These are phyloP conservation scores for Penicillium sclerotigenum DNA, from an alignment of 2,329 filamentous ascomycete genomes.

Conservation along the genomic window DNA sequence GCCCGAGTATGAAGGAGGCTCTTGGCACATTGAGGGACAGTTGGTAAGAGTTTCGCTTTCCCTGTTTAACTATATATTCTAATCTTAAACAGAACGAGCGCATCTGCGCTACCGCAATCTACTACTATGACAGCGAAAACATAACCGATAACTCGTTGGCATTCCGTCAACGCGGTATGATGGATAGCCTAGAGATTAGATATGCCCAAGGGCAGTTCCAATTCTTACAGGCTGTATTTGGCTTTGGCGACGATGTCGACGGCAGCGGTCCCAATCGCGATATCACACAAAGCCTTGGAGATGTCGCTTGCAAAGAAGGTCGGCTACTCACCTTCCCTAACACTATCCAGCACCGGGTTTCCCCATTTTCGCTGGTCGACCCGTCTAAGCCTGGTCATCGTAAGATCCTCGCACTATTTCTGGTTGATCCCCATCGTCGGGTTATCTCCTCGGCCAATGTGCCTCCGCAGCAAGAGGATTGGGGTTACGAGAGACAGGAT, in stretches of 20 bases:
- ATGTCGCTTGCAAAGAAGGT: slow-evolving; percentile 11
- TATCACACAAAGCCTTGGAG: slow-evolving; percentile 18
- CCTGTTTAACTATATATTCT: slow-evolving; percentile 46
- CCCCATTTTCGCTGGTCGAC: slow-evolving; percentile 52
- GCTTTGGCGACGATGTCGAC: not conserved
- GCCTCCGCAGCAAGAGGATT: slow-evolving; percentile 47
- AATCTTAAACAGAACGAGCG: slow-evolving; percentile 53
- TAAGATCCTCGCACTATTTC: slow-evolving; percentile 57
- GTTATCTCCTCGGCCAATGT: slow-evolving; percentile 54
- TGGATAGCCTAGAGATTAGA: slow-evolving; percentile 25
- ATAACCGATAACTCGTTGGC: slow-evolving; percentile 53
- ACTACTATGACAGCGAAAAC: slow-evolving; percentile 63
- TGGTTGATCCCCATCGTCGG: slow-evolving; percentile 55
- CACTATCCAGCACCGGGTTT: slow-evolving; percentile 51
- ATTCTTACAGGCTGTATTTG: slow-evolving; percentile 16
- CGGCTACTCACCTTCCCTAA: slow-evolving; percentile 15
- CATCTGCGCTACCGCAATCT: slow-evolving; percentile 62
- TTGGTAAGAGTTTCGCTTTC: slow-evolving; percentile 2
- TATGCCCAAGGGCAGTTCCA: slow-evolving; percentile 7
- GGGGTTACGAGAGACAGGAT: not conserved
- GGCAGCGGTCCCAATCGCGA: slow-evolving; percentile 19
- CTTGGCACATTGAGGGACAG: slow-evolving; percentile 22
- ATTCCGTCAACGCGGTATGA: slow-evolving; percentile 45
- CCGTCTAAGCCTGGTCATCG: slow-evolving; percentile 53
- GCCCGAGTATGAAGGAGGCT: slow-evolving; percentile 13